phyloP scores from a whole-genome alignment of 2,329 filamentous ascomycete species.

The Harringtonia lauricola region DNA sequence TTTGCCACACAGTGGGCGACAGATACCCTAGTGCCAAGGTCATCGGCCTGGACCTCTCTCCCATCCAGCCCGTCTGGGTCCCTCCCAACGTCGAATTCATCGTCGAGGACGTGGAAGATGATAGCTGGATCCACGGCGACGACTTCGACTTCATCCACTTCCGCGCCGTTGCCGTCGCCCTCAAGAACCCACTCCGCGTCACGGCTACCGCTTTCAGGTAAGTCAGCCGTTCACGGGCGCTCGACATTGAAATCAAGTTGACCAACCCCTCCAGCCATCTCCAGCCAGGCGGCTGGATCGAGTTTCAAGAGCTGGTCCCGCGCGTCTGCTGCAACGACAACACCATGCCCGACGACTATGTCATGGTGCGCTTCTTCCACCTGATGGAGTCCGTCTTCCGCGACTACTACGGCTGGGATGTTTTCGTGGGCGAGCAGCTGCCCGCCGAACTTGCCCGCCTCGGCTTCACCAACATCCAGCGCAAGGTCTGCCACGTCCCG shows the following conservation, averaged over 20 bases:
- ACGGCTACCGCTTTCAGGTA: conserved; percentile 32
- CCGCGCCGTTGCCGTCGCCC: conserved; percentile 40
- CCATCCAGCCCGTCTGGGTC: conserved; percentile 31
- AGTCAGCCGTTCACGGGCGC: too few species aligned
- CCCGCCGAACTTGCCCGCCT: conserved; percentile 21
- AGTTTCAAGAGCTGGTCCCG: conserved; percentile 33
- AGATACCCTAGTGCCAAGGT: conserved; percentile 31
- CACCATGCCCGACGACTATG: conserved; percentile 29
- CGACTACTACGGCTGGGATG: conserved; percentile 26
- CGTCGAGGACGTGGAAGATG: conserved; percentile 41
- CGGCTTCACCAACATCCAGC: conserved; percentile 32
- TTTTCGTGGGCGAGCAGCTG: conserved; percentile 19
- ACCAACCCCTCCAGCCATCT: too few species aligned
- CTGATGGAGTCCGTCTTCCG: conserved; percentile 13
- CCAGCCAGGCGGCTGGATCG: conserved; percentile 37
- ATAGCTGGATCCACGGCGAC: conserved; percentile 41
- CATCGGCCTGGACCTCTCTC: conserved; percentile 32
- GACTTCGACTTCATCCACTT: conserved; percentile 52
- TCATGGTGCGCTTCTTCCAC: conserved; percentile 21
- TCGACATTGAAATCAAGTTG: too few species aligned
- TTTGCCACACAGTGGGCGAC: conserved; percentile 27
- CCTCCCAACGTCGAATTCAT: conserved; percentile 43
- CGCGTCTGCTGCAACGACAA: conserved; percentile 30
- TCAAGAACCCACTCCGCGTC: conserved; percentile 38
- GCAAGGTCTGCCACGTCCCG: conserved; percentile 30